Evolutionary conservation across 1,139 yeast genomes (phyloP).

Genomic region (Pichia sp.): DNA sequence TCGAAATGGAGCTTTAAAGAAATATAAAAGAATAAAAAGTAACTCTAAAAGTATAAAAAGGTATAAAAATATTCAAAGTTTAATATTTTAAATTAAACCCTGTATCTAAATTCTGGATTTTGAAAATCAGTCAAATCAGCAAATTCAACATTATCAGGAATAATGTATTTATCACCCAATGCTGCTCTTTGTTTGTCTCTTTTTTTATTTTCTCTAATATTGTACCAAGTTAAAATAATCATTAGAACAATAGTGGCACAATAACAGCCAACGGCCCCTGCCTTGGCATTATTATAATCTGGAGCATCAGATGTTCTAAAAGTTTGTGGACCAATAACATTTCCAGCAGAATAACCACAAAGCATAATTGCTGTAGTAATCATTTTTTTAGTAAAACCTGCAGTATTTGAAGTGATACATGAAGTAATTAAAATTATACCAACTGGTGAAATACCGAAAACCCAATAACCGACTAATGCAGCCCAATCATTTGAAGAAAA

Average conservation of each 20-base stretch:
- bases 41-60: no score
- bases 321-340: conserved; percentile 65
- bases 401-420: conserved; percentile 46
- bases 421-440: conserved; percentile 37
- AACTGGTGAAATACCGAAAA: conserved; percentile 25
- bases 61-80: no score
- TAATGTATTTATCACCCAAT: conserved; percentile 19
- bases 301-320: conserved; percentile 32
- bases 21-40: no score
- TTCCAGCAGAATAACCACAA: conserved; percentile 55
- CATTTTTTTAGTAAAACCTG: conserved; percentile 40
- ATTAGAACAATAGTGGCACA: conserved; percentile 11
- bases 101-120: conserved; percentile 41
- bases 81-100: no score
- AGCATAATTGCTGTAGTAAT: conserved; percentile 53
- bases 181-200: conserved; percentile 12
- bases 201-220: conserved; percentile 27
- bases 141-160: conserved; percentile 39
- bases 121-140: conserved; percentile 45
- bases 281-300: conserved; percentile 20
- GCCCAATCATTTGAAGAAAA: conserved; percentile 34
- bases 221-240: conserved; percentile 4
- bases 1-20: no score
- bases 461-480: conserved; percentile 39
- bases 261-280: conserved; percentile 26